Conservation (phyloP, 1,139 yeast genomes). For the Protomyces pachydermus region DNA sequence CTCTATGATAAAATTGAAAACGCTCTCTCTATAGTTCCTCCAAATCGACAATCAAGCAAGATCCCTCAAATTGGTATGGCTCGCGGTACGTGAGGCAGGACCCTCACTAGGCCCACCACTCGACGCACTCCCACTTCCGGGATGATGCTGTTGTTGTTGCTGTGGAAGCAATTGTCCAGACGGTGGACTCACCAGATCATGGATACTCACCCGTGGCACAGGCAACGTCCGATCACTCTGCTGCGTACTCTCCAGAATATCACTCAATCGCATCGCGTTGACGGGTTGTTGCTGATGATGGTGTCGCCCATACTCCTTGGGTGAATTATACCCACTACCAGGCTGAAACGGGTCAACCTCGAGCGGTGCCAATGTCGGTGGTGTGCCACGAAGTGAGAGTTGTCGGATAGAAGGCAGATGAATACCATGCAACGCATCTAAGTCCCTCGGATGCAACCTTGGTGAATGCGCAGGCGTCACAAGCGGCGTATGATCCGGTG, state of each 20-base stretch:
- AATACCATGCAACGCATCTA: conserved; percentile 36
- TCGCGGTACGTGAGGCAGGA: background rate
- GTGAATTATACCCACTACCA: conserved; percentile 20
- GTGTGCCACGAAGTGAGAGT: conserved; percentile 39
- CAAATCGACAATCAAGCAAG: background rate
- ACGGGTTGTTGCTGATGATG: conserved; percentile 19
- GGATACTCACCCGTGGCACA: conserved; percentile 17
- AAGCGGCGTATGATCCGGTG: conserved; percentile 54
- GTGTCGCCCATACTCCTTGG: conserved; percentile 1
- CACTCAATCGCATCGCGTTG: conserved; percentile 15
- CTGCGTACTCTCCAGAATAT: conserved; percentile 18
- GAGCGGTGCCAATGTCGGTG: conserved; percentile 40
- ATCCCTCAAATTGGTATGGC: background rate
- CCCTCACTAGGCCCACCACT: background rate
- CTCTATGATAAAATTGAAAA: too few species aligned
- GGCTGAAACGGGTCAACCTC: conserved; percentile 35
- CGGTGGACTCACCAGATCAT: conserved; percentile 5
- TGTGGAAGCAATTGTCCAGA: background rate
- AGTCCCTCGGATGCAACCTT: conserved; percentile 44
- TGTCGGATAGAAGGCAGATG: conserved; percentile 44
- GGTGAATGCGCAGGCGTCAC: conserved; percentile 60
- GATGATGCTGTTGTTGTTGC: background rate
- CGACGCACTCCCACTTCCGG: background rate
- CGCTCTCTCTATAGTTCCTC: background rate
- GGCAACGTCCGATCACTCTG: conserved; percentile 19